Base-by-base conservation (phyloP, 257 asterid species). In the Lycium barbarum region DNA sequence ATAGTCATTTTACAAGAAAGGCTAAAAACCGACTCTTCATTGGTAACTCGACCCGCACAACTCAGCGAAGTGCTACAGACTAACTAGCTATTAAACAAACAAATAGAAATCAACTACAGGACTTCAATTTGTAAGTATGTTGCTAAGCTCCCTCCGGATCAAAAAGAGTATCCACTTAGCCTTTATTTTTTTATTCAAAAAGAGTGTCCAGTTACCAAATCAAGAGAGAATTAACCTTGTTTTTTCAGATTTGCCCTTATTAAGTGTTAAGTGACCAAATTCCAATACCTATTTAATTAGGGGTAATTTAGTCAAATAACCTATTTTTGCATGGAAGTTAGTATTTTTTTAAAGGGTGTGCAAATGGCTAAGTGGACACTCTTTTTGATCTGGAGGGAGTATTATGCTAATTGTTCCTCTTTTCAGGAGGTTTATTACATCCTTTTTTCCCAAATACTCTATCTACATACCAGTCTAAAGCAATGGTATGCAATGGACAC, bases 61-160 rank as follows among this genome's bases (percentile, higher is more conserved):
- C 58, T 72, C 80, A 45, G 2, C 57, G 0, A 47, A 20, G 38
- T 73, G 81, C 40, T 20, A 47, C 5, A 47, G 59, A 73, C n/a
- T 45, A 73, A 73, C 80, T 73, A 73, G n/a, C 59, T n/a, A 20
- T 11, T 47, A 47, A 73, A 73, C 80, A 47, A 6, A 45, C 59
- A 73, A 47, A 47, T 18, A 18, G 10, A 71, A 45, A 71, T 71
- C 79, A 71, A 71, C 57, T 18, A 43, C 17, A 12, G 8, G 9
- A 40, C 79, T 47, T 43, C 79, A 18, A 43, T 71, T 71, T 71
- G 35, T 43, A 71, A 71, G 79, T 18, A 18, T 3, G 36, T 40
- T 38, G 53, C 57, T 43, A 71, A 40, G 33, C 33, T 26, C 33
- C 33, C 33, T 26, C 33, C 33, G 33, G 33, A 26, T 26, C 33